Conservation (phyloP, 108 stramenopile species). For the Skeletonema marinoi region DNA sequence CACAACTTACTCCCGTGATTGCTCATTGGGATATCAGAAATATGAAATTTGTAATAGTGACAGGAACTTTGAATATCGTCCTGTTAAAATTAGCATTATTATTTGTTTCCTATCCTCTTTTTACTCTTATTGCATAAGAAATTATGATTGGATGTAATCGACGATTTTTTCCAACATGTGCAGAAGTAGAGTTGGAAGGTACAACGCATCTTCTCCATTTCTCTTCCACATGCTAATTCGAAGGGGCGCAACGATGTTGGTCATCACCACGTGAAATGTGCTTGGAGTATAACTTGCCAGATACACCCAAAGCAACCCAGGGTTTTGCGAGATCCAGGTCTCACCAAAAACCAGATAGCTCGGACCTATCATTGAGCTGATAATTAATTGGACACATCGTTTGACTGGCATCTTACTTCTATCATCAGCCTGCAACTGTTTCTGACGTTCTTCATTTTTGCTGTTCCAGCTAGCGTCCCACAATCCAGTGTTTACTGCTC, state of each 20-base stretch:
- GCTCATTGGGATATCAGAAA: background rate
- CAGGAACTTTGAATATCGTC: background rate
- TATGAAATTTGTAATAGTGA: background rate
- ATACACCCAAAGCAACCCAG: constrained; percentile 46
- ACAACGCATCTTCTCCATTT: constrained; percentile 19
- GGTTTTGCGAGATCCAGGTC: constrained; percentile 65
- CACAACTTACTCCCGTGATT: background rate
- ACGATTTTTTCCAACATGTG: background rate
- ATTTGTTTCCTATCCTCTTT: no score
- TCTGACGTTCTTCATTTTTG: background rate
- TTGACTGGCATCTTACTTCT: constrained; percentile 63
- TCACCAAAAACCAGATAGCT: constrained; percentile 29
- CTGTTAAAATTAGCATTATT: background rate
- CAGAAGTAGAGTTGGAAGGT: constrained; percentile 5
- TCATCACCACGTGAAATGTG: constrained; percentile 7
- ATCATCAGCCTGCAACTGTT: constrained; percentile 1
- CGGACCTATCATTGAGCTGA: constrained; percentile 48
- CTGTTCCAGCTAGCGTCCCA: constrained; percentile 18
- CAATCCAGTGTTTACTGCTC: constrained; percentile 60
- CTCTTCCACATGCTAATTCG: constrained; percentile 11
- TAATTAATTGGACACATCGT: constrained; percentile 52
- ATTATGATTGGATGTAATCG: background rate
- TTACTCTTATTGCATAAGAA: no score
- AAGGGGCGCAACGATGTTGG: constrained; percentile 7
- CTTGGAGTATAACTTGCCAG: constrained; percentile 17